phyloP scores from a whole-genome alignment of 148 eudicot genomes.

The Rhododendron vialii region DNA sequence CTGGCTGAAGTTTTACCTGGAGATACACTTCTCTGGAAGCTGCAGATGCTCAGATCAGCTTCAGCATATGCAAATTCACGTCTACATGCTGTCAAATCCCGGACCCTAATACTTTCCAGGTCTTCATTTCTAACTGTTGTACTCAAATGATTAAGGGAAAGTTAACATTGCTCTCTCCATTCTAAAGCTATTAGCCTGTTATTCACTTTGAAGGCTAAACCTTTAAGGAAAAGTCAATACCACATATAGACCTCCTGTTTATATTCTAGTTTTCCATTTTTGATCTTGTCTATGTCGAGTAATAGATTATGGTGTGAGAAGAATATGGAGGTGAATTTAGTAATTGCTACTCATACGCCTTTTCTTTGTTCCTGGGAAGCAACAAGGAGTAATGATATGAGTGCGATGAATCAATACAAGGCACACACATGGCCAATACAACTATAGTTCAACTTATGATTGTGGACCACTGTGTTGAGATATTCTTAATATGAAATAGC shows the following conservation, averaged over 20 bases:
- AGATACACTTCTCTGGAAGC: constrained; percentile 64
- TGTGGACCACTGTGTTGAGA: not conserved
- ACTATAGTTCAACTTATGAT: not conserved
- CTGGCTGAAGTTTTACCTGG: constrained; percentile 44
- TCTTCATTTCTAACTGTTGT: constrained; percentile 3
- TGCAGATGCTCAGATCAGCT: constrained; percentile 58
- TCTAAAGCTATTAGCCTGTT: not conserved
- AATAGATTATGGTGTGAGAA: not conserved
- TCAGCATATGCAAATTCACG: constrained; percentile 59
- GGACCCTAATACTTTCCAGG: constrained; percentile 64
- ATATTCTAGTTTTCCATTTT: not conserved
- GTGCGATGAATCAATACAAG: not conserved
- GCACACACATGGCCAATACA: not conserved
- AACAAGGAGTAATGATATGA: not conserved
- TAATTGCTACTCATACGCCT: not conserved
- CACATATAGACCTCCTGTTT: not conserved
- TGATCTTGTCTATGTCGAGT: not conserved
- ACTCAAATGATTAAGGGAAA: not conserved
- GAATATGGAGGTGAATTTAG: not conserved
- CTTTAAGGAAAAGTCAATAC: not conserved
- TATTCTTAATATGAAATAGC: not conserved
- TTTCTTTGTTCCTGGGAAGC: not conserved
- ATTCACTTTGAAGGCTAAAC: not conserved
- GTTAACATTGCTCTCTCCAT: not conserved
- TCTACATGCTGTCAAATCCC: constrained; percentile 67